Percentiles rank a stretch among this genome's conserved stretches.
Evolutionary conservation across 768 basidiomycete genomes (phyloP).

Genomic region (Cyclocybe aegerita): DNA sequence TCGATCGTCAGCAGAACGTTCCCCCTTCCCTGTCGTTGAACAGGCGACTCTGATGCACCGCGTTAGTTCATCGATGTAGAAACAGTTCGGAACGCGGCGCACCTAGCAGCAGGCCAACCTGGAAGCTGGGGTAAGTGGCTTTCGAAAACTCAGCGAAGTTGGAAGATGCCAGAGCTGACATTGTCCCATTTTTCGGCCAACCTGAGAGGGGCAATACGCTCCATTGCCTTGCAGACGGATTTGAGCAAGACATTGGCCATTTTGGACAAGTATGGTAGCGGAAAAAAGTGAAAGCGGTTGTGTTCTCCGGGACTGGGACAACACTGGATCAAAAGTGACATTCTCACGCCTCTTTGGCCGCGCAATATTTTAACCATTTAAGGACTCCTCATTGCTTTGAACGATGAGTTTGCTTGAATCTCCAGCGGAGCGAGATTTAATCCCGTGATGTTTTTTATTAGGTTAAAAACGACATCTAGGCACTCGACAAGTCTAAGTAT

Average conservation of each 20-base stretch:
- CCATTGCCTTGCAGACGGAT: slow-evolving; percentile 67
- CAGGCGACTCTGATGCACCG: slow-evolving; percentile 47
- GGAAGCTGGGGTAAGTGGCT: slow-evolving; percentile 13
- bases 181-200: slow-evolving; percentile 95
- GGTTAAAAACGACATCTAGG: too few relatives aligned
- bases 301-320: neutral
- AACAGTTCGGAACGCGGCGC: slow-evolving; percentile 13
- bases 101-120: slow-evolving; percentile 82
- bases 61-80: neutral
- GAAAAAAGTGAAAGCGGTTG: neutral
- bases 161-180: slow-evolving; percentile 44
- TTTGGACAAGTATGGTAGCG: neutral
- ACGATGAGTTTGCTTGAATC: too few relatives aligned
- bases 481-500: too few relatives aligned
- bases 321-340: too few relatives aligned
- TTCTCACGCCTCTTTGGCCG: too few relatives aligned
- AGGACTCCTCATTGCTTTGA: too few relatives aligned
- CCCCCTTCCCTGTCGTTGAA: slow-evolving; percentile 38
- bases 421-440: too few relatives aligned
- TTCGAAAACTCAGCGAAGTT: slow-evolving; percentile 7
- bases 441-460: too few relatives aligned
- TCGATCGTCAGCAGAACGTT: slow-evolving; percentile 72
- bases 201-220: slow-evolving; percentile 80
- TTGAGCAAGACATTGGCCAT: slow-evolving; percentile 43
- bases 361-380: too few relatives aligned